Evolutionary conservation across 2,329 filamentous ascomycete genomes (phyloP), one percentile per base, ranked within the genome.

Genomic region (Colletotrichum lentis): DNA sequence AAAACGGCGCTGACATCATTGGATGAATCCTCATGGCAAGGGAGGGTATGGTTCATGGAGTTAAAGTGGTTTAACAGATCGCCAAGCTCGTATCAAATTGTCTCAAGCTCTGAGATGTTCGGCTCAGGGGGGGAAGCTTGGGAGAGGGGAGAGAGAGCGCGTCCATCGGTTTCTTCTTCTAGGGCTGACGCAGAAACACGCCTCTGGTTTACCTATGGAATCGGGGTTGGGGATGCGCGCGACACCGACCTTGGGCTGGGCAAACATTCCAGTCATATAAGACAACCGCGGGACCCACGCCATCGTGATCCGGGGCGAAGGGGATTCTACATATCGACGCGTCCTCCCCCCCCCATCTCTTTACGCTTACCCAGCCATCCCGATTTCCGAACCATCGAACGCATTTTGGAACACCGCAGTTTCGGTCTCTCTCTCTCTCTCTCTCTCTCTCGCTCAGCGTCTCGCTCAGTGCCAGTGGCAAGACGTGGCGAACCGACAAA

Each of bases 1-100:
- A 59, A 59, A 59, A 59, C 43, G 43, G 56, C 20, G 31, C 31
- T 59, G 56, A 47, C 56, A 59, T 59, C 31, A 59, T 59, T 46
- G 43, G 41, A 20, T 58, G 14, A 27, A 22, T 59, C 14, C 43
- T 2, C 24, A 49, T 59, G 10, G 3, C 12, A 7, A 27, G 24
- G 8, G 22, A 14, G 8, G 18, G 8, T 2, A 24, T 18, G 44
- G 56, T 49, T 22, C 56, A 37, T 7, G 27, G 56, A 24, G 43
- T 31, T 24, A 49, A 49, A 39, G 20, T 14, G 27, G 27, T 37
- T 57, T 11, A 49, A 49, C 31, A 54, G 35, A 35, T 35, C 16
- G 18, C 27, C 31, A 47, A 37, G 56, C 43, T 24, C 56, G 56
- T 59, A 35, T 59, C 56, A 10, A 12, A 18, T 43, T 47, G 43